Base-by-base conservation (phyloP, 352 stramenopile genomes). In the Ophiocytium majus region DNA sequence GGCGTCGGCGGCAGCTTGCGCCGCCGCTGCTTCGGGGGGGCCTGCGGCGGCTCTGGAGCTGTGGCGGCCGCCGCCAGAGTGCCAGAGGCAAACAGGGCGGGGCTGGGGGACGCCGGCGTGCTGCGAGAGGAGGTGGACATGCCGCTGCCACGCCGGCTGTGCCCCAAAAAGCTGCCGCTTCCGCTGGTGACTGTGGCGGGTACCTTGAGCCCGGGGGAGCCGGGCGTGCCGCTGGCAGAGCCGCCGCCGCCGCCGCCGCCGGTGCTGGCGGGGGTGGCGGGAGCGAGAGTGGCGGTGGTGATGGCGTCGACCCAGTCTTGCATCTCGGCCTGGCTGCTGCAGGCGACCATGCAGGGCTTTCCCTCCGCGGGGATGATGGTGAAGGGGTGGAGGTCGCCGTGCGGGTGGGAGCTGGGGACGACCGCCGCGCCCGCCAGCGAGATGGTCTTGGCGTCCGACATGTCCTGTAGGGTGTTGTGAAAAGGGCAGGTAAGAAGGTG, bases 341-440 rank as follows among this genome's bases (percentile, higher is more conserved):
- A 17, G 17, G 64, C 64, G 5, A 76, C 31, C 34, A 76, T 76
- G 31, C 31, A 37, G 5, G 64, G 64, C 64, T 76, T 76, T 5
- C 64, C 64, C 31, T 76, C 31, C 64, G 10, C 64, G 34, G 64
- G 64, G 64, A 76, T 76, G 31, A 76, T 34, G 10, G 64, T 76
- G 64, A 76, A 76, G 31, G 64, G 64, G 17, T 76, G 34, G 31
- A 76, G 64, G 64, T 76, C 64, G 34, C 64, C 34, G 64, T 76
- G 64, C 31, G 5, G 64, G 64, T 76, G 64, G 31, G 31, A 37
- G 34, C 31, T 17, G 31, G 17, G 5, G 34, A 76, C 5, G 5
- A 76, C 64, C 17, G 64, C 5, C 31, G 64, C 64, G 34, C 64
- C 64, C 10, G 64, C 64, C 34, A 76, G 64, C 64, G 34, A 17